Conservation (phyloP, 768 basidiomycete genomes). For the Trametes coccinea region DNA sequence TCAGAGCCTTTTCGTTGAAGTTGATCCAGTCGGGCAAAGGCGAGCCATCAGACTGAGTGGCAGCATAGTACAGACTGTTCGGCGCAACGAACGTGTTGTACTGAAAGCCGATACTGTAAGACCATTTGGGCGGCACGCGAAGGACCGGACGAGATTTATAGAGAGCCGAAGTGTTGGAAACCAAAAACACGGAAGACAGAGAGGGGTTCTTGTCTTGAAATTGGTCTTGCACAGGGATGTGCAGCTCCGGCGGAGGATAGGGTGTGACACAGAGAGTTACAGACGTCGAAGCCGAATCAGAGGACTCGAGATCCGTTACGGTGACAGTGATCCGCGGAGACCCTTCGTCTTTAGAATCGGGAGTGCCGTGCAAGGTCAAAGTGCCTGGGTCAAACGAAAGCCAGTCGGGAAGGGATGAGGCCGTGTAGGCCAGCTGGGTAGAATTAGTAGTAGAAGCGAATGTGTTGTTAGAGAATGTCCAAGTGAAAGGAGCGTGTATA, state of each 20-base stretch:
- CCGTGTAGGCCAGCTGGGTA: conserved; percentile 48
- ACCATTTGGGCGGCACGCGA: conserved; percentile 80
- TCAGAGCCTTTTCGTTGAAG: conserved; percentile 67
- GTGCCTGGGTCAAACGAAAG: conserved; percentile 65
- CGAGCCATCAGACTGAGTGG: conserved; percentile 65
- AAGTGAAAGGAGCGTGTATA: conserved; percentile 60
- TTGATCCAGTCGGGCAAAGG: conserved; percentile 72
- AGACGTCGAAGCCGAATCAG: conserved; percentile 46
- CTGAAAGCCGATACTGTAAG: conserved; percentile 86
- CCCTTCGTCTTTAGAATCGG: conserved; percentile 62
- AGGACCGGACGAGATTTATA: conserved; percentile 49
- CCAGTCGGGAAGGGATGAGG: conserved; percentile 70
- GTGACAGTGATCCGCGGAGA: conserved; percentile 59
- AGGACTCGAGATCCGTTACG: conserved; percentile 55
- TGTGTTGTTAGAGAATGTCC: conserved; percentile 66
- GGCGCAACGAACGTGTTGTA: conserved; percentile 52
- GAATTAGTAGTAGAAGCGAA: conserved; percentile 53
- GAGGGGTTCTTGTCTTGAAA: conserved; percentile 61
- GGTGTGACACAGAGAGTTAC: conserved; percentile 61
- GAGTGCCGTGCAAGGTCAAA: conserved; percentile 69
- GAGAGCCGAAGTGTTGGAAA: conserved; percentile 62
- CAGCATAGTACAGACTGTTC: conserved; percentile 54
- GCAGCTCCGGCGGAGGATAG: conserved; percentile 52
- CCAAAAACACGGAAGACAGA: conserved; percentile 74
- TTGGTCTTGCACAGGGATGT: conserved; percentile 55